Conservation (phyloP, 441 rosid species). For the Capsella rubella region DNA sequence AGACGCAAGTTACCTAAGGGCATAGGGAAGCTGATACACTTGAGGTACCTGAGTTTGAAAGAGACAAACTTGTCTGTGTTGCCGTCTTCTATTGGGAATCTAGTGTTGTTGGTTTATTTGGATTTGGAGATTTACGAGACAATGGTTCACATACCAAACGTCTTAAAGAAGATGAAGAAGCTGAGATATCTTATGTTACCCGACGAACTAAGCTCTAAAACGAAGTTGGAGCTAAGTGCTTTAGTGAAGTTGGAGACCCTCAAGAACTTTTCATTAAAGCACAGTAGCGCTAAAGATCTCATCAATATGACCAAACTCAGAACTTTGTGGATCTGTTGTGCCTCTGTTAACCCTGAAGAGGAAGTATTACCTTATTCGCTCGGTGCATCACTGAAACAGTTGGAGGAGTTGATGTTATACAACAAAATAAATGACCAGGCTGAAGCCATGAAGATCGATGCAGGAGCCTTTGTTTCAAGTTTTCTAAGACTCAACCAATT, state of each 20-base stretch:
- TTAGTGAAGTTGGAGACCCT: conserved; percentile 34
- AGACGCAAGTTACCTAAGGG: conserved; percentile 34
- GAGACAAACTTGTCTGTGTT: conserved; percentile 28
- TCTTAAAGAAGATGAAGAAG: conserved; percentile 28
- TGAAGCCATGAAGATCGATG: conserved; percentile 12
- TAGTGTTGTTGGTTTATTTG: conserved; percentile 25
- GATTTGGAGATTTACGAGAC: conserved; percentile 32
- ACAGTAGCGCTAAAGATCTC: conserved; percentile 30
- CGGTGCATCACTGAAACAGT: conserved; percentile 26
- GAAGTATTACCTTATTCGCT: conserved; percentile 19
- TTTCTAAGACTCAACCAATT: conserved; percentile 28
- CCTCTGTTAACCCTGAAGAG: background rate
- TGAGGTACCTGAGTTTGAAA: conserved; percentile 37
- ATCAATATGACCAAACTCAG: conserved; percentile 33
- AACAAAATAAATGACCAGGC: background rate
- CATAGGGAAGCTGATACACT: conserved; percentile 41
- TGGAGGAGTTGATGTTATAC: conserved; percentile 34
- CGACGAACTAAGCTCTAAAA: conserved; percentile 27
- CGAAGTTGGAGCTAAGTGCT: conserved; percentile 28
- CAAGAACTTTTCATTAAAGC: conserved; percentile 31
- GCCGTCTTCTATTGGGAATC: conserved; percentile 35
- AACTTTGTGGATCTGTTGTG: conserved; percentile 32
- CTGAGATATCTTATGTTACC: conserved; percentile 38
- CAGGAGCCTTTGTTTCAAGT: conserved; percentile 27
- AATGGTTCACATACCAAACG: conserved; percentile 35